phyloP scores from a whole-genome alignment of 1,139 yeast species.

The Taphrina communis region DNA sequence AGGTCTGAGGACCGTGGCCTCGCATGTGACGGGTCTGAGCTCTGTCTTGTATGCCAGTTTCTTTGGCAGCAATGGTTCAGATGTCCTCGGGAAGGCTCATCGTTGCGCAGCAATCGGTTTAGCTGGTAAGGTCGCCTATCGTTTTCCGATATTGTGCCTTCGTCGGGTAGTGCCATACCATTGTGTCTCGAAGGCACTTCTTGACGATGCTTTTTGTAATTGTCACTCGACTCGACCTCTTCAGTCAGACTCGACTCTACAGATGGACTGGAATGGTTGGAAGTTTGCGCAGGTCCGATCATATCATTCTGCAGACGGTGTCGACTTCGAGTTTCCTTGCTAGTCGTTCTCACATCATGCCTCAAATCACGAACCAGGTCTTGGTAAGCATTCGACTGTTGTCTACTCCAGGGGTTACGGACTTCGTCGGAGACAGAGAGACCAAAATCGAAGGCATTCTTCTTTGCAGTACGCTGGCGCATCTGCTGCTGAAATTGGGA shows the following conservation, averaged over 20 bases:
- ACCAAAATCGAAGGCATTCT: constrained; percentile 12
- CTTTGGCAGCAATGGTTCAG: not conserved
- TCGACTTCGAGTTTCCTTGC: not conserved
- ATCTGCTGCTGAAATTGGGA: not conserved
- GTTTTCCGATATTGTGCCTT: not conserved
- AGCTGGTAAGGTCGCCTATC: not conserved
- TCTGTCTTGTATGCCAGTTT: constrained; percentile 3
- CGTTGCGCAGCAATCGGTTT: not conserved
- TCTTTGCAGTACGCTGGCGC: not conserved
- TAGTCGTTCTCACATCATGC: constrained; percentile 6
- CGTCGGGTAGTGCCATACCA: not conserved
- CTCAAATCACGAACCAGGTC: constrained; percentile 8
- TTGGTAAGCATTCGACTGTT: not conserved
- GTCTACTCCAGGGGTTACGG: constrained; percentile 27
- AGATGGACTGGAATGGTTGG: not conserved
- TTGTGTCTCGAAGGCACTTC: not conserved
- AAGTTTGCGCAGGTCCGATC: not conserved
- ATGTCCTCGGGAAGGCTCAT: not conserved
- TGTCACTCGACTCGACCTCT: not conserved
- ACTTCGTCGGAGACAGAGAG: not conserved
- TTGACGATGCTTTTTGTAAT: constrained; percentile 13
- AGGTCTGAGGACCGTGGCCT: constrained; percentile 12
- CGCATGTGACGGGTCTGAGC: constrained; percentile 3
- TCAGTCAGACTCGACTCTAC: not conserved
- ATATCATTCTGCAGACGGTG: not conserved